These are phyloP conservation scores for Osmanthus fragrans DNA, from an alignment of 257 asterid genomes.

Conservation along the genomic window DNA sequence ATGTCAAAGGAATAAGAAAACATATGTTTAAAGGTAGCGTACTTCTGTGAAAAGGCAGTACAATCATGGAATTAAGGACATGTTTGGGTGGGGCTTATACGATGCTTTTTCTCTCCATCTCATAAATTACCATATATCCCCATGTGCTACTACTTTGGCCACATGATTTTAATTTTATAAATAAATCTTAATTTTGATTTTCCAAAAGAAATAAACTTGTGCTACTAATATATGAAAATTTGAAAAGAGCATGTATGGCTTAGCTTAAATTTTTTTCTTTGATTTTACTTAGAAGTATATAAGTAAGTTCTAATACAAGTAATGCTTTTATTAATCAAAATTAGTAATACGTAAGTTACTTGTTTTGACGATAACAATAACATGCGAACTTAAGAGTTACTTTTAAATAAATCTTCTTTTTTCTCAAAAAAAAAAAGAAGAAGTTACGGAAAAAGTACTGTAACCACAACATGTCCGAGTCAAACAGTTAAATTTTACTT, in stretches of 20 bases:
- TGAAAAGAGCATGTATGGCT: too few species aligned
- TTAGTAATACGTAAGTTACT: not conserved
- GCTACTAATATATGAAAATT: too few species aligned
- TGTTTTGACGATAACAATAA: not conserved
- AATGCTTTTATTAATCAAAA: not conserved
- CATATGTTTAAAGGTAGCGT: not conserved
- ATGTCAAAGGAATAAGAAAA: constrained; percentile 9
- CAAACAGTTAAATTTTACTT: not conserved
- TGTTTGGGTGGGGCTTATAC: not conserved
- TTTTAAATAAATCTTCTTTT: not conserved
- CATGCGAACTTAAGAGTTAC: not conserved
- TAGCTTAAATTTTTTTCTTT: too few species aligned
- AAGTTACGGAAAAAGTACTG: not conserved
- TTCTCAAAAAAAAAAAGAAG: too few species aligned
- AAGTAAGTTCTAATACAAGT: not conserved
- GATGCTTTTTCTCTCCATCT: too few species aligned
- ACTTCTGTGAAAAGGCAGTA: not conserved
- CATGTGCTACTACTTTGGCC: too few species aligned
- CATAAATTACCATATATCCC: too few species aligned
- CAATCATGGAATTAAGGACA: not conserved
- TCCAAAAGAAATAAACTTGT: too few species aligned
- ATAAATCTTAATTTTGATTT: too few species aligned
- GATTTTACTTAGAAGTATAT: not conserved
- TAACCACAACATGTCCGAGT: not conserved
- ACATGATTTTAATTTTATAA: too few species aligned